Conservation (phyloP, 2,329 filamentous ascomycete genomes). For the Beauveria medogensis region DNA sequence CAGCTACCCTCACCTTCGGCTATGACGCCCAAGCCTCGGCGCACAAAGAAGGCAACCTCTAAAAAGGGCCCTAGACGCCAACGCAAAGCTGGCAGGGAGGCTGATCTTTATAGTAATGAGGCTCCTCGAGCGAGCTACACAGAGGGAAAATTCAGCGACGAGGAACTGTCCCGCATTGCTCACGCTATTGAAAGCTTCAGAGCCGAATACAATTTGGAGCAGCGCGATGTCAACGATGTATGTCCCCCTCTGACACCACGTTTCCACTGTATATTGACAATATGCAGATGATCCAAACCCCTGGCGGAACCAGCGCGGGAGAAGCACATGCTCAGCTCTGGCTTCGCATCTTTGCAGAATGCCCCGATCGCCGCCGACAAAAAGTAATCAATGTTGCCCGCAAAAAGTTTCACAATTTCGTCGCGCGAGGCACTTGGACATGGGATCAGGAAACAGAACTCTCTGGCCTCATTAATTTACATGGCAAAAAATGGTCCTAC, state of each 20-base stretch:
- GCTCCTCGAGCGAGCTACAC: conserved; percentile 18
- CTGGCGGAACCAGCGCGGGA: conserved; percentile 28
- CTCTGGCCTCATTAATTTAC: conserved; percentile 24
- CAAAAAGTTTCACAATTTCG: conserved; percentile 58
- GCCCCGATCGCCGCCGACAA: conserved; percentile 42
- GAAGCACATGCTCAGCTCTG: conserved; percentile 38
- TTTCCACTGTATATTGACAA: conserved; percentile 1
- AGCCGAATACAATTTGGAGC: conserved; percentile 32
- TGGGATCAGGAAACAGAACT: conserved; percentile 29
- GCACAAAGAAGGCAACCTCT: conserved; percentile 3
- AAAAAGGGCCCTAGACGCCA: conserved; percentile 4
- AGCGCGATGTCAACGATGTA: conserved; percentile 40
- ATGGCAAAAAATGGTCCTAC: conserved; percentile 48
- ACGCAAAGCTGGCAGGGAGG: conserved; percentile 11
- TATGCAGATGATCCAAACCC: conserved; percentile 28
- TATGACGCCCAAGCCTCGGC: conserved; percentile 9
- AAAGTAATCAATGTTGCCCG: conserved; percentile 50
- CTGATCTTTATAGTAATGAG: conserved; percentile 17
- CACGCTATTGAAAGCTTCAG: conserved; percentile 37
- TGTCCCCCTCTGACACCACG: conserved; percentile 21
- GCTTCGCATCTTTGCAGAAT: conserved; percentile 37
- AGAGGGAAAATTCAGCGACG: conserved; percentile 35
- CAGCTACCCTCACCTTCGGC: conserved; percentile 27
- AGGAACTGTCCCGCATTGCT: conserved; percentile 34
- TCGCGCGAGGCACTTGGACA: conserved; percentile 41